Percentiles rank a stretch among this genome's conserved stretches.
Evolutionary conservation across 345 rosid genomes (phyloP).

Genomic region (Eucalyptus camaldulensis): DNA sequence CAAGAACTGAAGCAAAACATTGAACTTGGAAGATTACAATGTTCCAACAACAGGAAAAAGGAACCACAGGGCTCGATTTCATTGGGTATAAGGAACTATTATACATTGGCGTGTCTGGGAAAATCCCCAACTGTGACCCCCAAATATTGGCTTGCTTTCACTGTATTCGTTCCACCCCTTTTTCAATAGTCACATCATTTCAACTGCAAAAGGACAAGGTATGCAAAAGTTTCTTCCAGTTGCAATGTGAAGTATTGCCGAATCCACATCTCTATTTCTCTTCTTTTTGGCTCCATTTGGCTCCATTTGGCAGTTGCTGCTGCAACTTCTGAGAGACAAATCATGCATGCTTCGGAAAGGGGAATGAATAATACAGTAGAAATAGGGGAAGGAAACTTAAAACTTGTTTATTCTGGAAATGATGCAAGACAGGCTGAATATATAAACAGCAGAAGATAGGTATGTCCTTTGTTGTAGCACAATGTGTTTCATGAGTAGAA

Average conservation of each 20-base stretch:
- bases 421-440: neutral
- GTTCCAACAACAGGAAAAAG: neutral
- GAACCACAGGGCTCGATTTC: neutral
- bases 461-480: neutral
- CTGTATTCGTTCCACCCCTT: slow-evolving; percentile 66
- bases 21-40: neutral
- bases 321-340: neutral
- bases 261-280: neutral
- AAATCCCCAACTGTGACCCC: slow-evolving; percentile 36
- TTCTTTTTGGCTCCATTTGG: neutral
- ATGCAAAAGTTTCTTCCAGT: neutral
- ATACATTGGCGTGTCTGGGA: slow-evolving; percentile 72
- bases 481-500: neutral
- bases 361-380: neutral
- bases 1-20: neutral
- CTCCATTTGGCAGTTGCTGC: neutral
- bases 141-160: slow-evolving; percentile 75
- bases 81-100: slow-evolving; percentile 35
- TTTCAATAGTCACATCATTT: slow-evolving; percentile 66
- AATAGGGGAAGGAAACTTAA: neutral
- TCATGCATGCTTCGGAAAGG: neutral
- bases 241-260: neutral
- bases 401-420: neutral
- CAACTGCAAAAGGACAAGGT: slow-evolving; percentile 50
- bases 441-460: neutral